phyloP scores from a whole-genome alignment of 2,329 filamentous ascomycete species.

The Monosporascus sp. region DNA sequence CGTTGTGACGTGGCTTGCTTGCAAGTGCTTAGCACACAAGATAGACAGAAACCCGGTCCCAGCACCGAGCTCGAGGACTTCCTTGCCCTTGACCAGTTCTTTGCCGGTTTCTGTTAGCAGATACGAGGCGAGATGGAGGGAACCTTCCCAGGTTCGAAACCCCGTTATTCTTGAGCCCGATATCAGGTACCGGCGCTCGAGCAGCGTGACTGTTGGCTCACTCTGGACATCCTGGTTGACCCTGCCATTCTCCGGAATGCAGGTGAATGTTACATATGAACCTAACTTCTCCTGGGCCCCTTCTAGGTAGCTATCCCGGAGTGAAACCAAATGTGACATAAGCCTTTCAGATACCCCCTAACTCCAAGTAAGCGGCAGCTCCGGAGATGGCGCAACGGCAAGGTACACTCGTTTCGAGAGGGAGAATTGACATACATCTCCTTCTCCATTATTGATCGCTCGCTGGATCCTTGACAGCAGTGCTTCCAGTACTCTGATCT shows the following conservation, averaged over 20 bases:
- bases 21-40: slow-evolving; percentile 54
- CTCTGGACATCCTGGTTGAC: slow-evolving; percentile 7
- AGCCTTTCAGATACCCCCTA: slow-evolving; percentile 61
- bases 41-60: slow-evolving; percentile 63
- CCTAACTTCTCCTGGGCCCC: slow-evolving; percentile 55
- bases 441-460: slow-evolving; percentile 53
- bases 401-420: no score
- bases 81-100: slow-evolving; percentile 43
- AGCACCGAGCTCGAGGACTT: slow-evolving; percentile 59
- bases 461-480: slow-evolving; percentile 53
- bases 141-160: slow-evolving; percentile 65
- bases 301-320: slow-evolving; percentile 40
- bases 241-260: slow-evolving; percentile 21
- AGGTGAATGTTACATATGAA: slow-evolving; percentile 57
- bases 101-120: slow-evolving; percentile 42
- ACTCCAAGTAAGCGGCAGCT: slow-evolving; percentile 5
- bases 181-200: slow-evolving; percentile 49
- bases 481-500: slow-evolving; percentile 52
- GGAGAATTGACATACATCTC: slow-evolving; percentile 40
- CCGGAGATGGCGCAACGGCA: background rate
- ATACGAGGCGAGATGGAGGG: slow-evolving; percentile 58
- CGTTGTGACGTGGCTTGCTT: slow-evolving; percentile 46
- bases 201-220: slow-evolving; percentile 42
- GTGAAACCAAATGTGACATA: slow-evolving; percentile 46
- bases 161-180: slow-evolving; percentile 58